Base-by-base conservation (phyloP, 2,329 filamentous ascomycete genomes). In the Aspergillus tanneri region DNA sequence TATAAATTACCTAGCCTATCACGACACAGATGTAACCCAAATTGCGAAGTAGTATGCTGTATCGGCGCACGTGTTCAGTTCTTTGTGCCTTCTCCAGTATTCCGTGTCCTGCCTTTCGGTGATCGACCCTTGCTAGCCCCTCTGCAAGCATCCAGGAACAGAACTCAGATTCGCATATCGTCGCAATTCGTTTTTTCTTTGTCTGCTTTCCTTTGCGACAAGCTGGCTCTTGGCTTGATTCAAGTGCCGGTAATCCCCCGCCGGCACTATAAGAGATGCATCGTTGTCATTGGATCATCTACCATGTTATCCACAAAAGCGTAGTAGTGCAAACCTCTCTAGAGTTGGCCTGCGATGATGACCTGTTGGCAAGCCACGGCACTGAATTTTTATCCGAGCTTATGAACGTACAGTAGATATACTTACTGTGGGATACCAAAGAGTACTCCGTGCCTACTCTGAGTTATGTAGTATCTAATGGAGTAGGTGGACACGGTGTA, bases 401-500 rank as follows among this genome's bases (percentile, higher is more conserved):
- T 4, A 34, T 19, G 30, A 34, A 11, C 30, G 27, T 30, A 10
- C 5, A 6, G 14, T 34, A 34, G 16, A n/a, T 12, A 12, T 10
- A 34, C 30, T 14, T 18, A 34, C 4, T 14, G 19, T 34, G 30
- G 30, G 14, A 18, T 34, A 19, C 30, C 8, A 34, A 12, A 10
- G 5, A 12, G 27, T 12, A 30, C 28, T 4, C n/a, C n/a, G n/a
- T n/a, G n/a, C n/a, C n/a, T n/a, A n/a, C n/a, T n/a, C n/a, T n/a
- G n/a, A n/a, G n/a, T n/a, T n/a, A n/a, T n/a, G n/a, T n/a, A n/a
- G n/a, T n/a, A n/a, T n/a, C n/a, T n/a, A n/a, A n/a, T n/a, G n/a
- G n/a, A n/a, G n/a, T n/a, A n/a, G n/a, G 43, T 50, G 50, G 43
- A 50, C 50, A 53, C 50, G 43, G 50, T 53, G 43, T 49, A 38